Conservation (phyloP, 108 stramenopile species). For the Mediolabrus comicus region DNA sequence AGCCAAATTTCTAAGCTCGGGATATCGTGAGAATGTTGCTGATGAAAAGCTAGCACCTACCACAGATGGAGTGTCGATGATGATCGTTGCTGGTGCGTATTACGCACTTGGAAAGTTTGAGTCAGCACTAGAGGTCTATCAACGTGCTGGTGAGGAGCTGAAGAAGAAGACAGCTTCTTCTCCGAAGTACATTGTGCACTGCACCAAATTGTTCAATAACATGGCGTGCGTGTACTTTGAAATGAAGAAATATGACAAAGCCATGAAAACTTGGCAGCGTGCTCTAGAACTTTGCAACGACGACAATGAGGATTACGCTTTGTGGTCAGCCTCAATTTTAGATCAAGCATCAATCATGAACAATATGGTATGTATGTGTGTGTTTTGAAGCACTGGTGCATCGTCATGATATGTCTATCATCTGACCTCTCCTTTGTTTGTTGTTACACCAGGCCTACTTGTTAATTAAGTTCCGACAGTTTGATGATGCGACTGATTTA, state of each 20-base stretch:
- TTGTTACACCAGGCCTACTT: constrained; percentile 5
- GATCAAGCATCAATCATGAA: constrained; percentile 50
- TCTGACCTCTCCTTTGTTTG: background rate
- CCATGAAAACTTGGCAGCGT: constrained; percentile 45
- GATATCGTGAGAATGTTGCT: constrained; percentile 38
- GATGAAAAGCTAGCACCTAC: constrained; percentile 11
- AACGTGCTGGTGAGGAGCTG: constrained; percentile 37
- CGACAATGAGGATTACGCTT: constrained; percentile 26
- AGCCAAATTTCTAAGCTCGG: constrained; percentile 32
- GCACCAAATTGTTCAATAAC: constrained; percentile 48
- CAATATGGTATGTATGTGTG: constrained; percentile 31
- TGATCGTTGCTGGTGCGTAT: constrained; percentile 44
- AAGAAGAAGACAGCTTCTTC: constrained; percentile 22
- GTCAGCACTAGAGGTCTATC: constrained; percentile 27
- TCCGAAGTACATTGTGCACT: constrained; percentile 33
- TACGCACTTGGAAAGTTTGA: constrained; percentile 46
- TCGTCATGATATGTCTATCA: background rate
- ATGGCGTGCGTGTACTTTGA: constrained; percentile 45
- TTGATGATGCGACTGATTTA: constrained; percentile 47
- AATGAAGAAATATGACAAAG: constrained; percentile 49
- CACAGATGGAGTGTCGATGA: constrained; percentile 27
- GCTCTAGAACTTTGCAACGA: constrained; percentile 43
- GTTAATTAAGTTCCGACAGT: constrained; percentile 43
- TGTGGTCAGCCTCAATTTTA: constrained; percentile 33
- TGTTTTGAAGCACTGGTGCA: background rate